A percentile compares a stretch with the other conserved stretches of the same genome.
These are phyloP conservation scores for Ophiosphaerella herpotricha DNA, from an alignment of 2,329 filamentous ascomycete species.

Conservation along the genomic window DNA sequence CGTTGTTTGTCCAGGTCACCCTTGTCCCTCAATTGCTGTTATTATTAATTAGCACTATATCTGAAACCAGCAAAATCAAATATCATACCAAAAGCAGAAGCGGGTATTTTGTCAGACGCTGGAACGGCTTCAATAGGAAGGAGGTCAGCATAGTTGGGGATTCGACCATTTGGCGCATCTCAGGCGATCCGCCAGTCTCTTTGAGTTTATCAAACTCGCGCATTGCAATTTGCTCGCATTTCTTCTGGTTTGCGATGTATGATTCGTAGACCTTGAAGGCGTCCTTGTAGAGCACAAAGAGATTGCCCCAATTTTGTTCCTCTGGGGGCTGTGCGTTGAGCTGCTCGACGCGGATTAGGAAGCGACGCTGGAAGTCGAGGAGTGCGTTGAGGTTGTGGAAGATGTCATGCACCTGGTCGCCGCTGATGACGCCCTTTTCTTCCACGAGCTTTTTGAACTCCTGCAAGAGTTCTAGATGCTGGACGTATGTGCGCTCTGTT, in stretches of 20 bases:
- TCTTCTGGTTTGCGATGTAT: constrained; percentile 95
- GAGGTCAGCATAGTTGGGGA: constrained; percentile 87
- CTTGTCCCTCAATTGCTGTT: constrained; percentile 83
- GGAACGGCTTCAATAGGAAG: constrained; percentile 95
- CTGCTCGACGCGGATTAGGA: constrained; percentile 93
- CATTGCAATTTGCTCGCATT: constrained; percentile 82
- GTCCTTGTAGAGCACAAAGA: constrained; percentile 84
- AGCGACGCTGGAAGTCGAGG: constrained; percentile 91
- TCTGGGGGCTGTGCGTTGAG: constrained; percentile 80
- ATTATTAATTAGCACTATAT: constrained; percentile 5
- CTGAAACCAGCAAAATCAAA: constrained; percentile 2
- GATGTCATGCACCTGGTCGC: constrained; percentile 89
- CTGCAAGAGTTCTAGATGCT: constrained; percentile 92
- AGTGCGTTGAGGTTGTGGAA: constrained; percentile 96
- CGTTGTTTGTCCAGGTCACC: constrained; percentile 71
- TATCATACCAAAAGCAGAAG: constrained; percentile 76
- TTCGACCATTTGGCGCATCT: constrained; percentile 74
- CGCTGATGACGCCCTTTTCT: constrained; percentile 82
- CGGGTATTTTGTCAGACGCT: constrained; percentile 92
- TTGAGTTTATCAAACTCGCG: constrained; percentile 86
- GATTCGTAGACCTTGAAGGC: constrained; percentile 92
- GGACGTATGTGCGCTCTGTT: constrained; percentile 96
- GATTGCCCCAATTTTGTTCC: constrained; percentile 90
- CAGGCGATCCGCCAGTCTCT: constrained; percentile 66
- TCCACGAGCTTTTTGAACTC: constrained; percentile 89